Conservation (phyloP, 2,329 filamentous ascomycete genomes). For the Alternaria triticimaculans region DNA sequence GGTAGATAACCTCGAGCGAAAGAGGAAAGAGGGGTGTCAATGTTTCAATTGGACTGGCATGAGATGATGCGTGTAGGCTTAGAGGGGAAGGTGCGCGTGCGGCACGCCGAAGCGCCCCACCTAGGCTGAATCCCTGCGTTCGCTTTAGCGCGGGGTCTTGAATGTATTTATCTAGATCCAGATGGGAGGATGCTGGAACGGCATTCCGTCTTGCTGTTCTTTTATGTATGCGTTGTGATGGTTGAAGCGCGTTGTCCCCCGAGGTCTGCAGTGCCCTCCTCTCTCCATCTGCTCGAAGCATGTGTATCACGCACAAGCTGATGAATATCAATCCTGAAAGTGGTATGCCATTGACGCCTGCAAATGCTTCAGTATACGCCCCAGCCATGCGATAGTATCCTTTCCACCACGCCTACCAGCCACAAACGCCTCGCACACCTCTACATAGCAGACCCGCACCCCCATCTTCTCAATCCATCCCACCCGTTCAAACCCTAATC, state of each 20-base stretch:
- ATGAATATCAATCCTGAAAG: not conserved
- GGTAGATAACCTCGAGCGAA: not conserved
- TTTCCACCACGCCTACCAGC: not conserved
- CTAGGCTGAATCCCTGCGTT: slow-evolving; percentile 15
- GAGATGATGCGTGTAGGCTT: slow-evolving; percentile 18
- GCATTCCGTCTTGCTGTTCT: too few species aligned
- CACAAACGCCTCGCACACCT: not conserved
- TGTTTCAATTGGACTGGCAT: slow-evolving; percentile 21
- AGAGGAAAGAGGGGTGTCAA: slow-evolving; percentile 9
- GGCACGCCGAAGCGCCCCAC: slow-evolving; percentile 20
- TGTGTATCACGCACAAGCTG: rapidly evolving
- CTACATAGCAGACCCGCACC: not conserved
- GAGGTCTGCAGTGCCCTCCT: not conserved
- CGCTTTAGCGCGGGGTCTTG: slow-evolving; percentile 20
- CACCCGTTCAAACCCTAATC: slow-evolving; percentile 64
- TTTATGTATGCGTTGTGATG: too few species aligned
- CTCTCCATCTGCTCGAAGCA: not conserved
- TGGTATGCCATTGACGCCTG: slow-evolving; percentile 20
- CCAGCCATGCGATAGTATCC: slow-evolving; percentile 21
- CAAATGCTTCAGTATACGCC: slow-evolving; percentile 31
- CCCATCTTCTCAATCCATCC: not conserved
- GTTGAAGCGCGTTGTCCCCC: too few species aligned
- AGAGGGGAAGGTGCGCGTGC: slow-evolving; percentile 27
- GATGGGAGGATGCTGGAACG: not conserved
- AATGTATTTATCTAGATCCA: not conserved